These are phyloP conservation scores for Phenoliferia sp. DNA, from an alignment of 1,284 basidiomycete genomes.

Conservation along the genomic window DNA sequence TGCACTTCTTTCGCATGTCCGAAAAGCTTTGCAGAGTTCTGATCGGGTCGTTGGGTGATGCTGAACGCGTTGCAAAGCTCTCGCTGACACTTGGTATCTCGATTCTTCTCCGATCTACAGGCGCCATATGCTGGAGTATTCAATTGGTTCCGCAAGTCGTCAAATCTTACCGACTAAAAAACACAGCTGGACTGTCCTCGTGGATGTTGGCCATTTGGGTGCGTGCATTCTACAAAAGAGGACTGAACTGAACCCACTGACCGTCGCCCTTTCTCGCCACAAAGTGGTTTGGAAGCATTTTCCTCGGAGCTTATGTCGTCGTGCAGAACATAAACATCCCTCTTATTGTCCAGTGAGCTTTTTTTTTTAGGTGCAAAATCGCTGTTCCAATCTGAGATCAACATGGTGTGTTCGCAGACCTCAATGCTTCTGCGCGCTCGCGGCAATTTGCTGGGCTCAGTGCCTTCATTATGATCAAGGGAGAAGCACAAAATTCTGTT, in stretches of 20 bases:
- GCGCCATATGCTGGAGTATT: background rate
- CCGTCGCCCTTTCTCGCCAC: background rate
- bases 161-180: background rate
- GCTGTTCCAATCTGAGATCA: background rate
- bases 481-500: background rate
- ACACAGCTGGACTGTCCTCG: background rate
- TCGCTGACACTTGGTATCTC: background rate
- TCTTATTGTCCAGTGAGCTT: slow-evolving; percentile 4
- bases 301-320: slow-evolving; percentile 7
- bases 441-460: slow-evolving; percentile 14
- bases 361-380: no score
- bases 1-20: no score
- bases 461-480: slow-evolving; percentile 16
- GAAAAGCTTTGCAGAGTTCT: no score
- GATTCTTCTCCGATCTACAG: background rate
- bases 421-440: slow-evolving; percentile 10
- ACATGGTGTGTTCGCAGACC: slow-evolving; percentile 4
- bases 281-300: slow-evolving; percentile 7
- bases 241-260: no score
- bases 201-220: background rate
- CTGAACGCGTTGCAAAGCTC: background rate
- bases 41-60: no score
- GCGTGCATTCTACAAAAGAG: no score
- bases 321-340: slow-evolving; percentile 4
- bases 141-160: slow-evolving; percentile 18